phyloP scores from a whole-genome alignment of 2,329 filamentous ascomycete species.

The Xylaria multiplex region DNA sequence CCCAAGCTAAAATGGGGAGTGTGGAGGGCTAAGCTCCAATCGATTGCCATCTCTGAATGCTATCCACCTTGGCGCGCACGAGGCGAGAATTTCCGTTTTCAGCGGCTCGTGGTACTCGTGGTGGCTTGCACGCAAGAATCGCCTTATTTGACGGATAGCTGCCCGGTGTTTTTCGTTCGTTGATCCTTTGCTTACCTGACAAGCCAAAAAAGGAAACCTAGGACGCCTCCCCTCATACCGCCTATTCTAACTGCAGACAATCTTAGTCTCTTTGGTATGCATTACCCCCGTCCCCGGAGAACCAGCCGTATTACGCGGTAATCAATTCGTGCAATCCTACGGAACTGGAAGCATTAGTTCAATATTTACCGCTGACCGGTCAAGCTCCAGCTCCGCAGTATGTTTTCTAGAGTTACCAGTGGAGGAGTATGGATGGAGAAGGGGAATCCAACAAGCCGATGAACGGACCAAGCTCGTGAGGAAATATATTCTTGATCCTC shows the following conservation, averaged over 20 bases:
- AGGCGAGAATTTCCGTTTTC: conserved; percentile 9
- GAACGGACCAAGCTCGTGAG: not conserved
- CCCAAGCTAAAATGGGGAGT: no score
- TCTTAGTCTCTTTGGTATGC: not conserved
- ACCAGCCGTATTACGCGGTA: not conserved
- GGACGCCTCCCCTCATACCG: conserved; percentile 1
- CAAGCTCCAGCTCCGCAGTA: not conserved
- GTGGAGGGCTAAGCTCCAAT: no score
- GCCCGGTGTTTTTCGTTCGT: no score
- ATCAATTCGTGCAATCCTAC: no score
- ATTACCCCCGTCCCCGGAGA: not conserved
- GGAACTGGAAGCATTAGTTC: not conserved
- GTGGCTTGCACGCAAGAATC: no score
- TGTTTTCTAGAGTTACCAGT: not conserved
- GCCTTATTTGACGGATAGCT: no score
- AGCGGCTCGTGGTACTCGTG: not conserved
- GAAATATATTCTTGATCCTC: conserved; percentile 10
- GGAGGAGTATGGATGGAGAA: not conserved
- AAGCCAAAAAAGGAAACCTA: conserved; percentile 5
- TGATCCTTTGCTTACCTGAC: conserved; percentile 1
- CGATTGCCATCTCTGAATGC: no score
- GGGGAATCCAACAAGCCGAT: not conserved
- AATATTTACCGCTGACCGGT: not conserved
- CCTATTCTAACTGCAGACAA: not conserved
- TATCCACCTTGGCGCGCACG: no score